A percentile compares a stretch with the other conserved stretches of the same genome.
Evolutionary conservation across 139 green algal genomes (phyloP).

Genomic region (Marvania coccoides): DNA sequence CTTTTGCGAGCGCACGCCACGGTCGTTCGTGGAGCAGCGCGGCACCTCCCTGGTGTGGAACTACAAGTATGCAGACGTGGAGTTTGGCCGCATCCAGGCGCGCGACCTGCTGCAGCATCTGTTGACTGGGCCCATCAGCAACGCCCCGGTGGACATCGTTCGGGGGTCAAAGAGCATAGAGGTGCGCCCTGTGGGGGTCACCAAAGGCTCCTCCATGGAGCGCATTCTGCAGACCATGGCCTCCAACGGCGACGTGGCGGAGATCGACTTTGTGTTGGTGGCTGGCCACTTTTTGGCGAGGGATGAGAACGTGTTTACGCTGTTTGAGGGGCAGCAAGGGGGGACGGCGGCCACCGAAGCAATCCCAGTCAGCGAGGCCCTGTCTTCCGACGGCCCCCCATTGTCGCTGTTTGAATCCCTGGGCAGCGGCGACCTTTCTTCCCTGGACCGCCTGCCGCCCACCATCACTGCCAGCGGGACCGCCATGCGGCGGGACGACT

Average conservation of each 20-base stretch:
- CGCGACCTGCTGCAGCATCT: slow-evolving; percentile 87
- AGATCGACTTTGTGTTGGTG: slow-evolving; percentile 61
- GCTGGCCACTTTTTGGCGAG: slow-evolving; percentile 87
- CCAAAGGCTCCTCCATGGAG: slow-evolving; percentile 89
- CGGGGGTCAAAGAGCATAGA: slow-evolving; percentile 76
- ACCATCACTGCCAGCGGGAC: slow-evolving; percentile 6
- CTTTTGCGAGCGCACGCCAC: slow-evolving; percentile 95
- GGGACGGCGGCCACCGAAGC: neutral
- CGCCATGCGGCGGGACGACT: neutral
- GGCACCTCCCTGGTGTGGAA: slow-evolving; percentile 97
- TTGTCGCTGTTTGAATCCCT: slow-evolving; percentile 1
- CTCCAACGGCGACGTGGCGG: neutral
- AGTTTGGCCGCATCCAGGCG: slow-evolving; percentile 73
- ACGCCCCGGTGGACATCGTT: slow-evolving; percentile 94
- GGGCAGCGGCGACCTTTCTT: neutral
- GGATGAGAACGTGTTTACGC: slow-evolving; percentile 92
- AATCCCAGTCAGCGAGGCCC: neutral
- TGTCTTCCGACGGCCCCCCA: neutral
- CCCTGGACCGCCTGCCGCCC: slow-evolving; percentile 10
- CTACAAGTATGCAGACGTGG: slow-evolving; percentile 89
- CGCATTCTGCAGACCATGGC: slow-evolving; percentile 56
- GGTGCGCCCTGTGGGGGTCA: slow-evolving; percentile 90
- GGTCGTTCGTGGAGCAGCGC: slow-evolving; percentile 82
- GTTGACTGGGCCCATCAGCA: slow-evolving; percentile 95
- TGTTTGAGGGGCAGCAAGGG: slow-evolving; percentile 68